Percentiles rank a stretch among this genome's conserved stretches.
phyloP scores from a whole-genome alignment of 164 flowering plant species.

The Aristolochia fimbriata region DNA sequence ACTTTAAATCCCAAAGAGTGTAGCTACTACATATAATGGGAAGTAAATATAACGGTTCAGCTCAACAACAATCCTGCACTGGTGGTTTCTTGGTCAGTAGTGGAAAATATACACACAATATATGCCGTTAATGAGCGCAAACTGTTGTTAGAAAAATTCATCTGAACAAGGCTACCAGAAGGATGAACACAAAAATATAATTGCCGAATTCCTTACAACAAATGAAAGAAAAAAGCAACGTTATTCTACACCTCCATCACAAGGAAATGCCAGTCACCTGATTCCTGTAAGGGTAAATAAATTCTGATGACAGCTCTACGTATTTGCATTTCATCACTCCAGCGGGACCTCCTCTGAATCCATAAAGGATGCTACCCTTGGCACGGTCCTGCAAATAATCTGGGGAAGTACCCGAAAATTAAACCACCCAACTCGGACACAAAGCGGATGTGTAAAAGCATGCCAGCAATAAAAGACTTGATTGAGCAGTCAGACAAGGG shows the following conservation, averaged over 20 bases:
- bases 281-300: conserved; percentile 83
- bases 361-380: conserved; percentile 72
- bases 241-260: neutral
- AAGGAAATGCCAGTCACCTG: conserved; percentile 37
- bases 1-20: too few species aligned
- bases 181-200: too few species aligned
- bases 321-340: conserved; percentile 96
- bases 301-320: conserved; percentile 60
- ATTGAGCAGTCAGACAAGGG: neutral
- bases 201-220: too few species aligned
- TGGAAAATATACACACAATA: too few species aligned
- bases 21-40: too few species aligned
- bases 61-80: too few species aligned
- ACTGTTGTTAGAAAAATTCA: too few species aligned
- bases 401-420: conserved; percentile 13
- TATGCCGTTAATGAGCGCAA: too few species aligned
- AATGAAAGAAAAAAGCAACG: too few species aligned
- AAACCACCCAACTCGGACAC: neutral
- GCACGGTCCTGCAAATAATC: conserved; percentile 83
- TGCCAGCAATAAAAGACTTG: neutral
- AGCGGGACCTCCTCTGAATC: conserved; percentile 96
- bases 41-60: too few species aligned
- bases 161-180: too few species aligned
- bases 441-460: neutral
- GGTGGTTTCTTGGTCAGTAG: too few species aligned